Percentiles rank a stretch among this genome's conserved stretches.
phyloP scores from a whole-genome alignment of 2,329 filamentous ascomycete species.

The Hymenoscyphus scutula region DNA sequence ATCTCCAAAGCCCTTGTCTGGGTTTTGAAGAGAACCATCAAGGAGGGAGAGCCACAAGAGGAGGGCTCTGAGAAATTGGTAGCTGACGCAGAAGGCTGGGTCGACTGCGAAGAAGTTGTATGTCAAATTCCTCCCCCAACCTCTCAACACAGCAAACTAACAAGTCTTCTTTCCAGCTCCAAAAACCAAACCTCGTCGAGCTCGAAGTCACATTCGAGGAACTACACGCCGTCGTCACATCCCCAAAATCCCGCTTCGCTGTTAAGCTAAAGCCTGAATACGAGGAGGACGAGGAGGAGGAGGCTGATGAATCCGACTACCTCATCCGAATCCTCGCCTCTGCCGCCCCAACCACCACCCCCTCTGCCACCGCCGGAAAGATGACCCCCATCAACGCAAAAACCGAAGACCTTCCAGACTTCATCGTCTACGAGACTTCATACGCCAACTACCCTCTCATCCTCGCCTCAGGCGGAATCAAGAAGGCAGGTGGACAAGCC shows the following conservation, averaged over 20 bases:
- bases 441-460: constrained; percentile 46
- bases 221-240: constrained; percentile 38
- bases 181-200: constrained; percentile 38
- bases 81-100: constrained; percentile 43
- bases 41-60: constrained; percentile 39
- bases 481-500: constrained; percentile 41
- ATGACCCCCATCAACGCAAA: constrained; percentile 37
- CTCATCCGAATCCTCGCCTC: constrained; percentile 38
- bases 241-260: constrained; percentile 41
- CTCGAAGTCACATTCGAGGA: constrained; percentile 40
- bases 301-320: constrained; percentile 35
- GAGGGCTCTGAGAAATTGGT: constrained; percentile 39
- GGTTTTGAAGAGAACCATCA: constrained; percentile 41
- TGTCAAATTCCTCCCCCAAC: constrained; percentile 34
- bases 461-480: constrained; percentile 41
- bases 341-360: constrained; percentile 19
- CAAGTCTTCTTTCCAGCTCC: constrained; percentile 33
- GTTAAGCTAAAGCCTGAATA: constrained; percentile 36
- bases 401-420: constrained; percentile 41
- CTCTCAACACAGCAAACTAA: constrained; percentile 3
- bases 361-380: constrained; percentile 17
- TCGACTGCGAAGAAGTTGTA: constrained; percentile 42
- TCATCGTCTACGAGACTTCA: constrained; percentile 45
- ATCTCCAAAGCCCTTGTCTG: constrained; percentile 44
- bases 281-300: constrained; percentile 27